A percentile compares a stretch with the other conserved stretches of the same genome.
These are phyloP conservation scores for Calonectria hawksworthii DNA, from an alignment of 2,329 filamentous ascomycete species.

Conservation along the genomic window DNA sequence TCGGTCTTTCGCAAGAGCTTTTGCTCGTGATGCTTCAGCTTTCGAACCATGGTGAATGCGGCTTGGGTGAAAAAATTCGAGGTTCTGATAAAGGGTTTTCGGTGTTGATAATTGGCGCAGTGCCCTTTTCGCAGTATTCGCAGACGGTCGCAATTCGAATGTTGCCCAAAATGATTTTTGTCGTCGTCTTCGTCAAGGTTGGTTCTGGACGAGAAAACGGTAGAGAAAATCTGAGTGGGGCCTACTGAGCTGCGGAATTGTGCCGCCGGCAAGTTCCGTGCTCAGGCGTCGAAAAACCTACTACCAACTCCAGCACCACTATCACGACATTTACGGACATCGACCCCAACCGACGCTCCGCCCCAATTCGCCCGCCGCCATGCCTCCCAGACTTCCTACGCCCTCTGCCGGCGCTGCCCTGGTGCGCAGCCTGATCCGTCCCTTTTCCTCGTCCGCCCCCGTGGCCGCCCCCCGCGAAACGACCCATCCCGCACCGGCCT, in stretches of 20 bases:
- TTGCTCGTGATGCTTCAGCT: conserved; percentile 97
- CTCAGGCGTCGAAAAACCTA: conserved; percentile 41
- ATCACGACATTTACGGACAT: conserved; percentile 31
- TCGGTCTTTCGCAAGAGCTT: conserved; percentile 95
- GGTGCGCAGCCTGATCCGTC: conserved; percentile 37
- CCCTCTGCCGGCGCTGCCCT: conserved; percentile 39
- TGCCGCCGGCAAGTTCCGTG: conserved; percentile 40
- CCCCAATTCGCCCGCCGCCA: conserved; percentile 45
- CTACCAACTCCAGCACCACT: conserved; percentile 39
- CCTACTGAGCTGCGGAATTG: conserved; percentile 38
- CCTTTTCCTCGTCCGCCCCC: conserved; percentile 49
- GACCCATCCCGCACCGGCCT: conserved; percentile 17
- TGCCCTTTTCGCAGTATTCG: background rate
- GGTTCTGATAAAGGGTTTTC: background rate
- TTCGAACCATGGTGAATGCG: conserved; percentile 80
- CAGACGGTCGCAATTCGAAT: background rate
- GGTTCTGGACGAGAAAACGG: conserved; percentile 37
- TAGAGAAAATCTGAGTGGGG: conserved; percentile 44
- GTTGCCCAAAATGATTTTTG: background rate
- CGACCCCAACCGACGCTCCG: background rate
- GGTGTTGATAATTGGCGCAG: background rate
- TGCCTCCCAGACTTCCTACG: conserved; percentile 57
- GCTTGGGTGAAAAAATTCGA: background rate
- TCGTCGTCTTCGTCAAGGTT: conserved; percentile 17
- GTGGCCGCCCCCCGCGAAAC: conserved; percentile 43